Percentiles rank a stretch among this genome's conserved stretches.
Evolutionary conservation across 441 rosid species (phyloP).

Genomic region (Erodium chrysanthum): DNA sequence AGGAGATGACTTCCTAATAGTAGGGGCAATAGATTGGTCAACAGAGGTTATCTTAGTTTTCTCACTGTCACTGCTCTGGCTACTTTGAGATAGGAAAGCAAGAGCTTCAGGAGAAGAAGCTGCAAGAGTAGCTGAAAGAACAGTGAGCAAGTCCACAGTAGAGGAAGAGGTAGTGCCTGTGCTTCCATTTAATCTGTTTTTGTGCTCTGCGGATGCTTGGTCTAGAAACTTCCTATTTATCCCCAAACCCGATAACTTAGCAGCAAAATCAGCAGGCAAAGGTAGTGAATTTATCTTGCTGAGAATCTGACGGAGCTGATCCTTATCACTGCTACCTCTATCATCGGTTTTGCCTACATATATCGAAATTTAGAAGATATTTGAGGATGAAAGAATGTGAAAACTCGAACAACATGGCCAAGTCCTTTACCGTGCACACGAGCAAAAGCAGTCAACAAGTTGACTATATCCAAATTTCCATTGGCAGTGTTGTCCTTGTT

Average conservation of each 20-base stretch:
- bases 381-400: not conserved
- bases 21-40: constrained; percentile 32
- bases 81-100: constrained; percentile 47
- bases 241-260: constrained; percentile 44
- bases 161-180: constrained; percentile 35
- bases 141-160: constrained; percentile 60
- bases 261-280: constrained; percentile 55
- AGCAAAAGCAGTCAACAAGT: constrained; percentile 52
- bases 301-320: constrained; percentile 62
- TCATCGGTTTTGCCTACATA: constrained; percentile 45
- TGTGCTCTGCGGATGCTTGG: constrained; percentile 30
- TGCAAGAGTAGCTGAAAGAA: constrained; percentile 54
- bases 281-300: constrained; percentile 69
- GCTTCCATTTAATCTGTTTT: constrained; percentile 33
- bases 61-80: constrained; percentile 52
- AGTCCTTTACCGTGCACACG: constrained; percentile 46
- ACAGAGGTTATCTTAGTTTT: constrained; percentile 37
- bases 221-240: constrained; percentile 38
- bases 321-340: constrained; percentile 33
- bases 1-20: constrained; percentile 30
- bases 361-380: not conserved
- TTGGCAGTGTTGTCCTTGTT: constrained; percentile 29
- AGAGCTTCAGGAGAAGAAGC: constrained; percentile 50
- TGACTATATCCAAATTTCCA: constrained; percentile 49
- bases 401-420: not conserved